These are phyloP conservation scores for Bonnemaisonia californica DNA, from an alignment of 31 red algal species.

Conservation along the genomic window DNA sequence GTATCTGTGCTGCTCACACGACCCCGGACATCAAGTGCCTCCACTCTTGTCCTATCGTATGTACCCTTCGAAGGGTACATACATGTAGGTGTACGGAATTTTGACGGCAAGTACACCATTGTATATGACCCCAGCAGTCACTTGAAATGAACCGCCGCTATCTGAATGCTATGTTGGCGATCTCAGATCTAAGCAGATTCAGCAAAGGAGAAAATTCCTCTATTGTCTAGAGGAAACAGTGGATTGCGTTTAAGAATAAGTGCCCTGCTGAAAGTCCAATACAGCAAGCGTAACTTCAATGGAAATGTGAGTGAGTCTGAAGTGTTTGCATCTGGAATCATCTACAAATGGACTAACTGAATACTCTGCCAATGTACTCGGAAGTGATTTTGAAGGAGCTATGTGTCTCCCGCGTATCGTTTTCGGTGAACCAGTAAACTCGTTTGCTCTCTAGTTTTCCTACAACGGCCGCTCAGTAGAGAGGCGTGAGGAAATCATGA, in stretches of 20 bases:
- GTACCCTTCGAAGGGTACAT: no score
- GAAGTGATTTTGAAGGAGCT: constrained; percentile 42
- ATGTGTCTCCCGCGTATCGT: constrained; percentile 55
- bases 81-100: no score
- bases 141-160: no score
- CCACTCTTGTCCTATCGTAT: no score
- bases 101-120: no score
- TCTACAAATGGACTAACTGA: constrained; percentile 65
- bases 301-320: constrained; percentile 38
- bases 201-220: no score
- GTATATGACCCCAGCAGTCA: no score
- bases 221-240: no score
- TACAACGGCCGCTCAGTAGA: background rate
- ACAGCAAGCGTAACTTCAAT: constrained; percentile 55
- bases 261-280: constrained; percentile 43
- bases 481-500: constrained; percentile 33
- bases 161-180: no score
- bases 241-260: constrained; percentile 45
- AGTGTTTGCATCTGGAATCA: constrained; percentile 50
- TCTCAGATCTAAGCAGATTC: no score
- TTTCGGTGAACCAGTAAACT: constrained; percentile 41
- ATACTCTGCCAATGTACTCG: constrained; percentile 48
- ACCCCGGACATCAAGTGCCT: no score
- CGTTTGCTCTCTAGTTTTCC: constrained; percentile 42
- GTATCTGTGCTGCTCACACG: no score